Base-by-base conservation (phyloP, 192 early-diverging fungal genomes). In the Rhizophagus sp. region DNA sequence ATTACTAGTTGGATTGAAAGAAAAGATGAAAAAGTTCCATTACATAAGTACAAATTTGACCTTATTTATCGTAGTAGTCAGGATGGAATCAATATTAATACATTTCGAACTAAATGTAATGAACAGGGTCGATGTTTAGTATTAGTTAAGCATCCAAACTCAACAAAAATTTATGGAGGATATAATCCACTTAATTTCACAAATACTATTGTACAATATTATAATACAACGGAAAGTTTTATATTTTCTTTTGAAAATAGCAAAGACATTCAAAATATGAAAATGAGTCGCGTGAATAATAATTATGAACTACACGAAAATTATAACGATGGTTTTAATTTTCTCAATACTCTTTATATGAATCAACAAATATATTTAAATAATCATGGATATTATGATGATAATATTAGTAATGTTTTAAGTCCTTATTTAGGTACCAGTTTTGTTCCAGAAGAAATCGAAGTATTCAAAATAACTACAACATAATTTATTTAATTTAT, bases 1-100 rank as follows among this genome's bases (percentile, higher is more conserved):
- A 17, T 64, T 19, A 62, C 75, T 25, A 64, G 25, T 65, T 76
- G 75, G 62, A 76, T 76, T 12, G 41, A 62, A 6, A 33, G 33
- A 62, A 64, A 24, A 30, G 62, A 44, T 41, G 36, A 22, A 2
- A 36, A 63, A n/a, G 19, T 11, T 2, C 7, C 11, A 11, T n/a
- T 25, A 15, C 1, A 7, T n/a, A 13, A 27, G 11, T 76, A 76
- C 39, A 39, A 76, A 22, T 76, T 76, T 65, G 33, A 22, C 9
- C 39, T 76, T 24, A 33, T 76, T 41, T 63, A 64, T 25, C 57
- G 36, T n/a, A 62, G 33, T 33, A 64, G 25, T 5, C 57, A 13
- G 3, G 47, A 76, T 76, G 75, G 75, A 25, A n/a, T 76, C 2
- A 41, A 50, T 15, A 15, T 2, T 15, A 50, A 24, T 22, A 34